Evolutionary conservation across 73 alveolate genomes (phyloP), one percentile per base, ranked within the genome.

Genomic region (Paramecium biaurelia): DNA sequence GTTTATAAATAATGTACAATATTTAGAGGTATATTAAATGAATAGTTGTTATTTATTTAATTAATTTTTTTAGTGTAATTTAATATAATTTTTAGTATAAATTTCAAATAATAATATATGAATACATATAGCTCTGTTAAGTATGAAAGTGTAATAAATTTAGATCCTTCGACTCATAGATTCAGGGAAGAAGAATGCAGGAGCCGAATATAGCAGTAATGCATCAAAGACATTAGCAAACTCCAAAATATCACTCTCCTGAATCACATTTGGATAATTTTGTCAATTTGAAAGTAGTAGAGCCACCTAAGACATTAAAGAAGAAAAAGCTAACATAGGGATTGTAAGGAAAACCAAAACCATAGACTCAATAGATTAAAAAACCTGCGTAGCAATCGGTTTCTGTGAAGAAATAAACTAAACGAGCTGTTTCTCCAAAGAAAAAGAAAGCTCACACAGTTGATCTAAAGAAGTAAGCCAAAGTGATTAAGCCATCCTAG

Each of bases 81-180:
- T 41, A 41, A 41, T 41, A 41, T 41, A 45, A 45, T 9, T 45
- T 45, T 11, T 45, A 45, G 58, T 45, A 45, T 45, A 45, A 45
- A 15, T 58, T 58, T 28, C 76, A 58, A 24, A 24, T 58, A 24
- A 58, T 24, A 58, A 3, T 18, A 58, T 18, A 76, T 76, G 89
- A 76, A 76, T 76, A 76, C 89, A 15, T 76, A 76, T 21, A 76
- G 89, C 45, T 76, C 89, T 76, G 89, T 76, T 56, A 76, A 76
- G 89, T 76, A 76, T 37, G 35, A 21, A 1, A 38, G 26, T 37
- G 5, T 37, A 20, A n/a, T 24, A 38, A 1, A 24, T 5, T 37
- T 45, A 76, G 89, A 76, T 76, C 89, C 30, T 76, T 76, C 68
- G 89, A 76, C 42, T 76, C 89, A 14, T 42, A 76, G 45, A 37